Conservation (phyloP, 495 filamentous ascomycete species). For the Hypoxylon subgilvum region DNA sequence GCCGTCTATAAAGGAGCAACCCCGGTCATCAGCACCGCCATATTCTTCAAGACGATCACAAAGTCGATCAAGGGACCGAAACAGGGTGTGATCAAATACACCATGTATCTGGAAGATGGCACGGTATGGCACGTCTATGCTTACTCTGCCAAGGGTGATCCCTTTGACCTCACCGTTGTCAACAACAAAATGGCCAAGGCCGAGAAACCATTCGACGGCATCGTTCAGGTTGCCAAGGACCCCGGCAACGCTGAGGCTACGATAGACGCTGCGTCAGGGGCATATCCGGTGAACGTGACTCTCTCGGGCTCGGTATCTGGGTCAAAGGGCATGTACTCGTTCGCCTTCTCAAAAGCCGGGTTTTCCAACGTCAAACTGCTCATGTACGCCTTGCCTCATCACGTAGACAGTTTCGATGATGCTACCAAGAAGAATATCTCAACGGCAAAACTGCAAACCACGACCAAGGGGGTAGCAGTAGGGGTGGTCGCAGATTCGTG, state of each 20-base stretch:
- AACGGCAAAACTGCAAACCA: slow-evolving; percentile 71
- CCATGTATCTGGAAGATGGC: slow-evolving; percentile 71
- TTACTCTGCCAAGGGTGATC: slow-evolving; percentile 56
- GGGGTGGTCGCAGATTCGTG: slow-evolving; percentile 77
- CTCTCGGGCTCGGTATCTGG: slow-evolving; percentile 68
- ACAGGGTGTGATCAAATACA: slow-evolving; percentile 78
- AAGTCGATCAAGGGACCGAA: slow-evolving; percentile 62
- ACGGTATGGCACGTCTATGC: slow-evolving; percentile 83
- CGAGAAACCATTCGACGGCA: slow-evolving; percentile 62
- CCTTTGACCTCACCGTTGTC: slow-evolving; percentile 53
- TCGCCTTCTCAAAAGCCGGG: slow-evolving; percentile 74
- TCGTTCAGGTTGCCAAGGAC: slow-evolving; percentile 81
- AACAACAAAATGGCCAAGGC: slow-evolving; percentile 53
- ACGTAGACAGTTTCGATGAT: slow-evolving; percentile 72
- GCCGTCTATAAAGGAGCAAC: slow-evolving; percentile 73
- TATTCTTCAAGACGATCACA: slow-evolving; percentile 73
- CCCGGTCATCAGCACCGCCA: slow-evolving; percentile 74
- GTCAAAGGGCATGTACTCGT: slow-evolving; percentile 69
- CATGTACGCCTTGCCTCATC: slow-evolving; percentile 93
- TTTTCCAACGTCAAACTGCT: slow-evolving; percentile 61
- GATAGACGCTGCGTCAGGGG: slow-evolving; percentile 78
- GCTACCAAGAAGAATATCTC: slow-evolving; percentile 62
- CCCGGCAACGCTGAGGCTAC: slow-evolving; percentile 65
- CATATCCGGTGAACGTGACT: slow-evolving; percentile 67
- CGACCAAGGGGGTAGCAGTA: slow-evolving; percentile 81